Percentiles rank a stretch among this genome's conserved stretches.
Conservation (phyloP, 2,329 filamentous ascomycete genomes). For the Lojkania enalia region DNA sequence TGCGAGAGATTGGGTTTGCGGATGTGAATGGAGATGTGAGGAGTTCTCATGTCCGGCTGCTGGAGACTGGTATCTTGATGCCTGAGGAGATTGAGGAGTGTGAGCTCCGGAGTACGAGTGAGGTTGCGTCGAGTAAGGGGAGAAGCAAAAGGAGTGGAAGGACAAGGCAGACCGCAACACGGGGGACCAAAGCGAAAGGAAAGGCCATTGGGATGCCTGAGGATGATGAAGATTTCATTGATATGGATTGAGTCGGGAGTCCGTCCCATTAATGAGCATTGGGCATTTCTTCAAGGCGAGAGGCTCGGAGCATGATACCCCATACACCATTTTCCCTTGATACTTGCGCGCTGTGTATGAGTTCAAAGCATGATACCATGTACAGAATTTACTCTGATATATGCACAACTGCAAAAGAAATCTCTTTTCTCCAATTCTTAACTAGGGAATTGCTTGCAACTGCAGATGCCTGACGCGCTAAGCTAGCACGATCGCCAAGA, state of each 20-base stretch:
- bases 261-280: too few species aligned
- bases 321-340: neutral
- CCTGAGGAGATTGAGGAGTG: conserved; percentile 11
- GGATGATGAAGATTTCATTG: conserved; percentile 29
- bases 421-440: too few species aligned
- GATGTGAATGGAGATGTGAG: conserved; percentile 7
- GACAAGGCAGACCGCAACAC: conserved; percentile 8
- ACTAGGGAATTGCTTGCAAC: too few species aligned
- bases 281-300: too few species aligned
- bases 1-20: conserved; percentile 29
- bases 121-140: conserved; percentile 8
- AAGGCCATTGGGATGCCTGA: conserved; percentile 25
- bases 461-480: neutral
- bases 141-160: conserved; percentile 13
- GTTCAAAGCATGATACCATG: too few species aligned
- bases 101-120: neutral
- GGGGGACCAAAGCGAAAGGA: conserved; percentile 17
- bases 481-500: conserved; percentile 20
- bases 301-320: neutral
- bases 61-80: conserved; percentile 10
- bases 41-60: neutral
- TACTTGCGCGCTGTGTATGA: too few species aligned
- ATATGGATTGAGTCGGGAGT: conserved; percentile 34
- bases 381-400: too few species aligned
- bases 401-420: too few species aligned